Conservation (phyloP, 1,139 yeast species). For the Protomyces inundatus region DNA sequence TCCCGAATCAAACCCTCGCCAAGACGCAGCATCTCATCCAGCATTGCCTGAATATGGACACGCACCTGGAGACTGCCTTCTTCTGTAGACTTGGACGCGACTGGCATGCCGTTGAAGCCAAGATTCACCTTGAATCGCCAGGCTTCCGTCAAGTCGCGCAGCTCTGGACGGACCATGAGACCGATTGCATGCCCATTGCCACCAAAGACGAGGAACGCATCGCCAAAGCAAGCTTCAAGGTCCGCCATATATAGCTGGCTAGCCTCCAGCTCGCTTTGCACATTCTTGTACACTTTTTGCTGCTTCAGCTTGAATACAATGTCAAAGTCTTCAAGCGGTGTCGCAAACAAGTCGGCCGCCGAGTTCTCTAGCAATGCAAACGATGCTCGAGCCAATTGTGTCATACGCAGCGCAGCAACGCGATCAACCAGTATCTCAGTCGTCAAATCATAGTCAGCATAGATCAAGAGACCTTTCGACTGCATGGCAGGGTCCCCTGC, state of each 20-base stretch:
- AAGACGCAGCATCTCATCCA: constrained; percentile 63
- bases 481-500: constrained; percentile 44
- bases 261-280: not conserved
- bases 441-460: constrained; percentile 67
- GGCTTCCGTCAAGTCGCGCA: constrained; percentile 48
- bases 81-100: constrained; percentile 34
- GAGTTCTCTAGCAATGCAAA: constrained; percentile 44
- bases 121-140: constrained; percentile 67
- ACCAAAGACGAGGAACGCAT: constrained; percentile 34
- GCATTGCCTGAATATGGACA: constrained; percentile 68
- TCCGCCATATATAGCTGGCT: constrained; percentile 15
- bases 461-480: constrained; percentile 4
- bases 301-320: constrained; percentile 58
- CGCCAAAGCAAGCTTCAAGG: constrained; percentile 45
- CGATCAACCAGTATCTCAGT: constrained; percentile 71
- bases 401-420: constrained; percentile 73
- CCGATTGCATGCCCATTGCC: constrained; percentile 39
- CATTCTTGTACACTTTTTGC: constrained; percentile 37
- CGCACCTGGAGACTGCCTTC: constrained; percentile 39
- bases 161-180: constrained; percentile 70
- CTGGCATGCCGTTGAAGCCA: constrained; percentile 69
- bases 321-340: constrained; percentile 80
- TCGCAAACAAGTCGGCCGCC: constrained; percentile 48
- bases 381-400: constrained; percentile 80
- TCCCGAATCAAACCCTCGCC: constrained; percentile 58